These are phyloP conservation scores for Talaromyces islandicus DNA, from an alignment of 2,329 filamentous ascomycete genomes.

Conservation along the genomic window DNA sequence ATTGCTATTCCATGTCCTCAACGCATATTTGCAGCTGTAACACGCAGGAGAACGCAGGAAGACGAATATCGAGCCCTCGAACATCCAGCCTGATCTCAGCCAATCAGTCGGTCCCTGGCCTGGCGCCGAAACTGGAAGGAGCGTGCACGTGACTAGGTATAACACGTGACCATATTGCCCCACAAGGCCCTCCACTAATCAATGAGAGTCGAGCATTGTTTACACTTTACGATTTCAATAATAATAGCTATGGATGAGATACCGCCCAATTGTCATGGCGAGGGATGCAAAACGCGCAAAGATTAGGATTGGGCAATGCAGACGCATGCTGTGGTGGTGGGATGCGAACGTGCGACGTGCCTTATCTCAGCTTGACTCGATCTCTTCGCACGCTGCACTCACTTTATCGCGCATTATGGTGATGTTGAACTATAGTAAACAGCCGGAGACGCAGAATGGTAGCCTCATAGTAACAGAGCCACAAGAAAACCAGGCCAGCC, in stretches of 20 bases:
- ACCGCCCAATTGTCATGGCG: neutral
- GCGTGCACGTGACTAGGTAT: neutral
- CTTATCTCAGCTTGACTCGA: neutral
- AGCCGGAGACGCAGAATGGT: neutral
- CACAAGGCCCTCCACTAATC: too few relatives aligned
- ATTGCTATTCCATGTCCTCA: neutral
- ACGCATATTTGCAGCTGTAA: neutral
- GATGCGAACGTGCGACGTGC: neutral
- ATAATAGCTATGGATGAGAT: too few relatives aligned
- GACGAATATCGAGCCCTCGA: neutral
- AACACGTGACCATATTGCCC: neutral
- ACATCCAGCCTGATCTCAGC: neutral
- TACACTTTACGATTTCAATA: neutral
- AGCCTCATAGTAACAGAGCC: neutral
- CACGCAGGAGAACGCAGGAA: neutral
- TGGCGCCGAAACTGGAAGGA: neutral
- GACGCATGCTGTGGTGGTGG: neutral
- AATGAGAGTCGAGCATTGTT: neutral
- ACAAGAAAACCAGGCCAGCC: neutral
- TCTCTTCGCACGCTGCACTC: neutral
- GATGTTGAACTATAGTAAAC: neutral
- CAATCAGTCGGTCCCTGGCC: neutral
- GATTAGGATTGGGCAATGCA: neutral
- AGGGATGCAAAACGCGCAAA: neutral
- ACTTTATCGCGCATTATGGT: neutral